Evolutionary conservation across 805 yeast species (phyloP).

Genomic region (Barnettozyma sp.): DNA sequence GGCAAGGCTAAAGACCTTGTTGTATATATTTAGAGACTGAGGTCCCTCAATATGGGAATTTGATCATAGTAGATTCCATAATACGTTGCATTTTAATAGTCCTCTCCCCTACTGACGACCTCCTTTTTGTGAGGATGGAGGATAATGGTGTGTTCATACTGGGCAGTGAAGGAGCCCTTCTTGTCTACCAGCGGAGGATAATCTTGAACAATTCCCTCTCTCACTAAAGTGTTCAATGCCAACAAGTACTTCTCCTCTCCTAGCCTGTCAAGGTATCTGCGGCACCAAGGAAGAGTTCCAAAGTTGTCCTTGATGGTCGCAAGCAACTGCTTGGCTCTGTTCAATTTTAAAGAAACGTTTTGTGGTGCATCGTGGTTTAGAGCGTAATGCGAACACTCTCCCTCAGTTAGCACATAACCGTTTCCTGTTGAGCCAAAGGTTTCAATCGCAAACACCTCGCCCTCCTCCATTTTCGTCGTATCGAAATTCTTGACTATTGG

Average conservation of each 20-base stretch:
- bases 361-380: slow-evolving; percentile 40
- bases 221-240: slow-evolving; percentile 80
- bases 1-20: no score
- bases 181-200: slow-evolving; percentile 88
- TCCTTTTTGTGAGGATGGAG: slow-evolving; percentile 90
- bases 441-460: slow-evolving; percentile 96
- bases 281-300: slow-evolving; percentile 95
- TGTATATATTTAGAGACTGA: no score
- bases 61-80: no score
- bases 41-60: no score
- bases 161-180: slow-evolving; percentile 89
- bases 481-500: slow-evolving; percentile 95
- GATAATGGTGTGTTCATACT: slow-evolving; percentile 89
- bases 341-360: slow-evolving; percentile 47
- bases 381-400: slow-evolving; percentile 94
- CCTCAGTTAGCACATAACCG: slow-evolving; percentile 79
- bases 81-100: slow-evolving; percentile 57
- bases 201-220: slow-evolving; percentile 82
- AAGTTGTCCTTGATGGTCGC: slow-evolving; percentile 70
- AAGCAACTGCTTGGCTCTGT: slow-evolving; percentile 63
- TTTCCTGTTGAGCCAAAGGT: slow-evolving; percentile 97
- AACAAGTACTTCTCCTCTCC: slow-evolving; percentile 89
- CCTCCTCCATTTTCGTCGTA: slow-evolving; percentile 97
- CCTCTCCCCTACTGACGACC: slow-evolving; percentile 92
- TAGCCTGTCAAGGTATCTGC: slow-evolving; percentile 83